Base-by-base conservation (phyloP, 2,329 filamentous ascomycete genomes). In the Sporothrix dimorphospora region DNA sequence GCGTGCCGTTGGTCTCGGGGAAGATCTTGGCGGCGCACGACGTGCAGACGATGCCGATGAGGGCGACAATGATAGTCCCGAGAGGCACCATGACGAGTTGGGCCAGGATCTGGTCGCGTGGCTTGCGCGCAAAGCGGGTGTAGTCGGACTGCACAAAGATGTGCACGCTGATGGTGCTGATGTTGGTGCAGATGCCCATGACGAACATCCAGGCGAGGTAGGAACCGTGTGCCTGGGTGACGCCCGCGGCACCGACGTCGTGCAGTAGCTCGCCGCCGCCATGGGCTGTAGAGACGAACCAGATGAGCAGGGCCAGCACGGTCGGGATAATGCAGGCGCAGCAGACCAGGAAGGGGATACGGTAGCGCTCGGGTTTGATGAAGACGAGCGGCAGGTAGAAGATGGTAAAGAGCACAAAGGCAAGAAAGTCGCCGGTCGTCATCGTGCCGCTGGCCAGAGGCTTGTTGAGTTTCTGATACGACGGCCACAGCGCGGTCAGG, bases 101-200 rank as follows among this genome's bases (percentile, higher is more conserved):
- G 2, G 82, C 83, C 14, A 81, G 79, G 11, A 86, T 79, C 67
- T 82, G 81, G 66, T 82, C 79, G 11, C 80, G 77, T 7, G 82
- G 83, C 16, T 76, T 76, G 4, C 78, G 75, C 3, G 82, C 80
- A 72, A 84, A 85, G 7, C 83, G 80, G 2, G 82, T 80, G 76
- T 81, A 85, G 76, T 85, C 83, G n/a, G 78, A 80, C 74, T 84
- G 83, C 72, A 83, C 85, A 14, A 81, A 81, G 47, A 84, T 77
- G 4, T 83, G 83, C 3, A 83, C 81, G 11, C 83, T 80, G 67
- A 84, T 83, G 38, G 79, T 79, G 6, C 83, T 83, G 27, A 85
- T 81, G 8, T 81, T 79, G 0, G 80, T 81, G 7, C 81, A 82
- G 61, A 84, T 79, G 9, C 81, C 82, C 59, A 79, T 75, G 42